A percentile compares a stretch with the other conserved stretches of the same genome.
Conservation (phyloP, 2,329 filamentous ascomycete species). For the Botrytis squamosa region DNA sequence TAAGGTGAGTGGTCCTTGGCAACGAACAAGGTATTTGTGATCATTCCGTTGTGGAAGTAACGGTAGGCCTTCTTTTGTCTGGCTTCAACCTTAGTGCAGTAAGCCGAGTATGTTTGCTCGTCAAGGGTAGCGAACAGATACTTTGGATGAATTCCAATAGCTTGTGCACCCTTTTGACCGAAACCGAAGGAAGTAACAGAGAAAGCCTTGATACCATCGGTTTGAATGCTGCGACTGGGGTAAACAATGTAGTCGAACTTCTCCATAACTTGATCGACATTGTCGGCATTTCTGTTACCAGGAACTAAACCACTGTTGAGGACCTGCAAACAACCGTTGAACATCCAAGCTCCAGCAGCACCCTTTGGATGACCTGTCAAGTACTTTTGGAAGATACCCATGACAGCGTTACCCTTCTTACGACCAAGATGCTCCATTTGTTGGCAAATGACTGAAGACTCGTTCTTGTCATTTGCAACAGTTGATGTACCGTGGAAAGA, state of each 20-base stretch:
- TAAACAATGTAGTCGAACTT: slow-evolving; percentile 98
- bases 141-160: slow-evolving; percentile 93
- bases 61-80: slow-evolving; percentile 98
- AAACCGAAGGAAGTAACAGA: slow-evolving; percentile 99
- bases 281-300: slow-evolving; percentile 97
- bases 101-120: slow-evolving; percentile 74
- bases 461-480: slow-evolving; percentile 99
- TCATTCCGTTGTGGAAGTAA: slow-evolving; percentile 96
- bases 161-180: slow-evolving; percentile 97
- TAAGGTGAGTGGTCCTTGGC: slow-evolving; percentile 93
- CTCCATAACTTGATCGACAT: slow-evolving; percentile 94
- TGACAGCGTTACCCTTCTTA: slow-evolving; percentile 90
- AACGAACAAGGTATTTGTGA: slow-evolving; percentile 97
- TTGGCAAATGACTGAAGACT: slow-evolving; percentile 94
- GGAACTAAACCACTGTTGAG: slow-evolving; percentile 92
- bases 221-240: slow-evolving; percentile 92
- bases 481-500: slow-evolving; percentile 99
- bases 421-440: slow-evolving; percentile 94
- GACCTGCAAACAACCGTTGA: slow-evolving; percentile 96
- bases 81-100: slow-evolving; percentile 84
- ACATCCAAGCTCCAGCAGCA: slow-evolving; percentile 99
- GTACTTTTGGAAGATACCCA: slow-evolving; percentile 99
- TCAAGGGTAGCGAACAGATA: slow-evolving; percentile 96
- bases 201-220: slow-evolving; percentile 97
- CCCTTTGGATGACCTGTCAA: slow-evolving; percentile 98